Percentiles rank a stretch among this genome's conserved stretches.
Evolutionary conservation across 768 basidiomycete species (phyloP).

Genomic region (Boletus barrowsii): DNA sequence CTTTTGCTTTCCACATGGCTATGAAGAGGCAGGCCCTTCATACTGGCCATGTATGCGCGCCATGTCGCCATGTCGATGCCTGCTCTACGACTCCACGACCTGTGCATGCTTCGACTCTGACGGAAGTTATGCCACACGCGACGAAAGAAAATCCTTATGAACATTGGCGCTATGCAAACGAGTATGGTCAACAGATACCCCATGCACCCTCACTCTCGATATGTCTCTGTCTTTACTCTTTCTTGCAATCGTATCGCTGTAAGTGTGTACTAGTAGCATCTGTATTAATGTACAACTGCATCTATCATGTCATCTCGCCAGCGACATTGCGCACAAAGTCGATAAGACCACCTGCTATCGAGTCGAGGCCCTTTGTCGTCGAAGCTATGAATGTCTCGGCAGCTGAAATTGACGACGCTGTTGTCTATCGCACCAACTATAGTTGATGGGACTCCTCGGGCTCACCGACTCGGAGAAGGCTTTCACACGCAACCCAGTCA

Average conservation of each 20-base stretch:
- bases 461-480: no score
- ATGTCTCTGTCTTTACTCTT: background rate
- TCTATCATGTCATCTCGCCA: no score
- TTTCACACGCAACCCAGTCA: no score
- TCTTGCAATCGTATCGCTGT: background rate
- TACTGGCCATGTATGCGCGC: background rate
- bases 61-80: background rate
- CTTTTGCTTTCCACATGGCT: background rate
- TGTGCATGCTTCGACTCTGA: background rate
- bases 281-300: background rate
- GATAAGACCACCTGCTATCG: no score
- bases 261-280: background rate
- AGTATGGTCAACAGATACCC: background rate
- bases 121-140: background rate
- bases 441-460: no score
- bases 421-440: no score
- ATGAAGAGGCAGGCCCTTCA: background rate
- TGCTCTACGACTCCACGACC: background rate
- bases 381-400: no score
- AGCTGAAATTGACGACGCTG: no score
- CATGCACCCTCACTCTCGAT: background rate
- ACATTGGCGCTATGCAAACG: background rate
- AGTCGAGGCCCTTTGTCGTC: no score
- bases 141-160: background rate
- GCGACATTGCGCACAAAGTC: no score